Evolutionary conservation across 2,329 filamentous ascomycete genomes (phyloP).

Genomic region (Thermoascus crustaceus): DNA sequence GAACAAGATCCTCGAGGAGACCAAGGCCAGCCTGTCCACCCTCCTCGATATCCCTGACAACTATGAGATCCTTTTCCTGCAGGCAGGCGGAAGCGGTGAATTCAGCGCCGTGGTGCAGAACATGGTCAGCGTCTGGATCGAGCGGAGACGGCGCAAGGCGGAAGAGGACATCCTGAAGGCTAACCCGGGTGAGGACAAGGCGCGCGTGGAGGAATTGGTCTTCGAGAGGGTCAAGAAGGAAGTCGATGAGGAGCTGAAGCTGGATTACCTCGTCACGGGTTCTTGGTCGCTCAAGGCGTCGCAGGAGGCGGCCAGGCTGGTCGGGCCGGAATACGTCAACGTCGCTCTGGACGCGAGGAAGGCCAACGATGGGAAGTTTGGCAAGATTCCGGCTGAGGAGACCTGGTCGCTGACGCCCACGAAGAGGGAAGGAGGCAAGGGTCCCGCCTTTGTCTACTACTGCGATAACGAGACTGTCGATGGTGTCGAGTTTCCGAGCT

Average conservation of each 20-base stretch:
- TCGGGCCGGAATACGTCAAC: conserved; percentile 71
- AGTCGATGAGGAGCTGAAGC: conserved; percentile 61
- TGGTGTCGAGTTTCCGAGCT: conserved; percentile 76
- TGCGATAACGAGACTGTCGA: conserved; percentile 88
- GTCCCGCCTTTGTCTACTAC: conserved; percentile 67
- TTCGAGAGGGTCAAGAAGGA: conserved; percentile 55
- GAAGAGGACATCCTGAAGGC: conserved; percentile 44
- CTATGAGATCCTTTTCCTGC: conserved; percentile 84
- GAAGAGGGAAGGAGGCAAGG: conserved; percentile 45
- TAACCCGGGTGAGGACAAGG: conserved; percentile 37
- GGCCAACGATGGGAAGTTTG: conserved; percentile 71
- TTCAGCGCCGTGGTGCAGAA: conserved; percentile 82
- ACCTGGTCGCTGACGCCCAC: conserved; percentile 64
- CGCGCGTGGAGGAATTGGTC: conserved; percentile 48
- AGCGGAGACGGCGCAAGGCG: conserved; percentile 55
- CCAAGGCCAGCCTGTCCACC: conserved; percentile 63
- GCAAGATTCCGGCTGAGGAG: conserved; percentile 67
- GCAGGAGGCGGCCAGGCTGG: conserved; percentile 68
- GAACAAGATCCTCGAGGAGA: conserved; percentile 66
- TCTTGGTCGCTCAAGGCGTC: conserved; percentile 85
- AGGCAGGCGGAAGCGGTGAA: conserved; percentile 75
- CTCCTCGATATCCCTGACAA: conserved; percentile 76
- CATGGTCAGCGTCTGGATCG: conserved; percentile 73
- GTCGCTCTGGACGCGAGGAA: conserved; percentile 60
- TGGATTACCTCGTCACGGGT: conserved; percentile 88